Conservation (phyloP, 1,139 yeast species). For the Suhomyces guaymorum region DNA sequence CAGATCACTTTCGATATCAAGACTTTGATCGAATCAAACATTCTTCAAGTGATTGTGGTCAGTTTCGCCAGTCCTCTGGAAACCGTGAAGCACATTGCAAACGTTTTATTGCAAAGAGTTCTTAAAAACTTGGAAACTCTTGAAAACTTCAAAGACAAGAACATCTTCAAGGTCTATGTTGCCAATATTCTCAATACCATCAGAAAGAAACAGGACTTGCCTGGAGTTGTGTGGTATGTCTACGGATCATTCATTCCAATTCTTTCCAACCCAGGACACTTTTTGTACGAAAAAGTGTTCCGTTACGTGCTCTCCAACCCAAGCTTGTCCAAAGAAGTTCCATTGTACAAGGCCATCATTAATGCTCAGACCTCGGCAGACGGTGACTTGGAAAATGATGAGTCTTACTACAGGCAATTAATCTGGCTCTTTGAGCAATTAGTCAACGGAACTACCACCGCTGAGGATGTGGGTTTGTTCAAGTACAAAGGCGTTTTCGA, state of each 20-base stretch:
- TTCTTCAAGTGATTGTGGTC: slow-evolving; percentile 58
- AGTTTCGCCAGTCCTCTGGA: slow-evolving; percentile 35
- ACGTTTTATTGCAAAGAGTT: slow-evolving; percentile 44
- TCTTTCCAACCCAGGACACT: slow-evolving; percentile 67
- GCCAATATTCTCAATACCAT: slow-evolving; percentile 60
- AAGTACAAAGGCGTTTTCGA: slow-evolving; percentile 61
- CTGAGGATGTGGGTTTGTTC: slow-evolving; percentile 54
- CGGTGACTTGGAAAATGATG: slow-evolving; percentile 46
- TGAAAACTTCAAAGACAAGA: slow-evolving; percentile 58
- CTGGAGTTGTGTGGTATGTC: slow-evolving; percentile 34
- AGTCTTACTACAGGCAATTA: slow-evolving; percentile 54
- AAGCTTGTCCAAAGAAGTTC: slow-evolving; percentile 60
- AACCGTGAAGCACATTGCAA: slow-evolving; percentile 25
- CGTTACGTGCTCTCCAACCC: slow-evolving; percentile 63
- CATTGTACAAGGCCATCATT: slow-evolving; percentile 55
- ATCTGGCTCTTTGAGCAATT: slow-evolving; percentile 65
- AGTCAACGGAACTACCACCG: slow-evolving; percentile 44
- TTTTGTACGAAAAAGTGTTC: slow-evolving; percentile 66
- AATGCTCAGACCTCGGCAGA: slow-evolving; percentile 31
- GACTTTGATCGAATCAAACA: slow-evolving; percentile 56
- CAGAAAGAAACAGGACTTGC: slow-evolving; percentile 15
- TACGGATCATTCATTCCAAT: slow-evolving; percentile 58
- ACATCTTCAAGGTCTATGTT: slow-evolving; percentile 56
- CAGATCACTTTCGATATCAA: slow-evolving; percentile 47
- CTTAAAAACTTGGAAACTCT: slow-evolving; percentile 34